phyloP scores from a whole-genome alignment of 306 rosid species.

The Inga leiocalycina region DNA sequence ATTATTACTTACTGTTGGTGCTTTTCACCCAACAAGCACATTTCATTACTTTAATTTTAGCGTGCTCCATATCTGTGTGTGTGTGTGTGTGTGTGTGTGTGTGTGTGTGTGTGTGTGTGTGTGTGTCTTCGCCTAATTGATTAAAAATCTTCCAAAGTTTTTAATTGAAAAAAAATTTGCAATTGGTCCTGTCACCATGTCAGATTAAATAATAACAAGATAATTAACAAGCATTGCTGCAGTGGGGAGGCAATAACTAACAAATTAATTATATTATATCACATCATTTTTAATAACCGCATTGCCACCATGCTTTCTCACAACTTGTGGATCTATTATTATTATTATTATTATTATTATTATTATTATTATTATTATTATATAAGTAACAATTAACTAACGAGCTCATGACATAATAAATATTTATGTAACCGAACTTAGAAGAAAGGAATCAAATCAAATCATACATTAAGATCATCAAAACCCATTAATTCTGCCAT shows the following conservation, averaged over 20 bases:
- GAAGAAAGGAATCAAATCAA: conserved; percentile 46
- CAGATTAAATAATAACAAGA: conserved; percentile 29
- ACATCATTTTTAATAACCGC: background rate
- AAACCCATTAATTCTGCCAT: background rate
- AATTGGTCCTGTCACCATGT: conserved; percentile 40
- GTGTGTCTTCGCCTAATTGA: no score
- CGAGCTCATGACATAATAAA: background rate
- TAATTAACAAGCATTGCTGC: conserved; percentile 2
- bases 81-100: no score
- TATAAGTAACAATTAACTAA: background rate
- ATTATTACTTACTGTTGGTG: conserved; percentile 1
- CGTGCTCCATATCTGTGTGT: background rate
- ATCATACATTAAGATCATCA: conserved; percentile 1
- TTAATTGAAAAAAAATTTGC: background rate
- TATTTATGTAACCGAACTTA: conserved; percentile 7
- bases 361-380: no score
- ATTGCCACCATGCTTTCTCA: no score
- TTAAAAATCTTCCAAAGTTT: background rate
- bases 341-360: no score
- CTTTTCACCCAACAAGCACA: conserved; percentile 45
- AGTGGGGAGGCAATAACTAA: background rate
- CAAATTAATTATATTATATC: conserved; percentile 13
- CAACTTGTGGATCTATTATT: no score
- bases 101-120: no score
- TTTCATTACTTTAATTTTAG: conserved; percentile 28